Conservation (phyloP, 345 rosid species). For the Reutealis trisperma region DNA sequence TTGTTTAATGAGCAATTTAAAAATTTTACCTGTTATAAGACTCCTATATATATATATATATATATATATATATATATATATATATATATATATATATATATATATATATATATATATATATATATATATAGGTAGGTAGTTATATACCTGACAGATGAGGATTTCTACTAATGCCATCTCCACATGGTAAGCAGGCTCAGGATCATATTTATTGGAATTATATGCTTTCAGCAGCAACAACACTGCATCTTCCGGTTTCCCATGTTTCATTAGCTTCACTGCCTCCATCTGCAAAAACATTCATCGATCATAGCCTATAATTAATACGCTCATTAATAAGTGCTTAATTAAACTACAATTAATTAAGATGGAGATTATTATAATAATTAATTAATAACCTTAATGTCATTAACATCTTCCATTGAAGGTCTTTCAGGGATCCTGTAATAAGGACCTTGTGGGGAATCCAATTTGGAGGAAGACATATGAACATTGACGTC, state of each 20-base stretch:
- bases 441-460: slow-evolving; percentile 4
- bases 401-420: slow-evolving; percentile 41
- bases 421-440: slow-evolving; percentile 45
- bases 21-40: too few relatives aligned
- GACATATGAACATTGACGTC: slow-evolving; percentile 47
- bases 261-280: slow-evolving; percentile 43
- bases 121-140: too few relatives aligned
- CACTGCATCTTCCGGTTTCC: slow-evolving; percentile 53
- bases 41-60: too few relatives aligned
- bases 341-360: too few relatives aligned
- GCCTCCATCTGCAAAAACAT: slow-evolving; percentile 46
- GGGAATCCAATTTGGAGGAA: slow-evolving; percentile 35
- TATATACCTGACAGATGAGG: slow-evolving; percentile 52
- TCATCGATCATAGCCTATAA: too few relatives aligned
- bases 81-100: too few relatives aligned
- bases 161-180: slow-evolving; percentile 64
- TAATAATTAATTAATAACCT: slow-evolving; percentile 35
- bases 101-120: too few relatives aligned
- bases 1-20: too few relatives aligned
- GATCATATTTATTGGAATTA: slow-evolving; percentile 31
- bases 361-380: too few relatives aligned
- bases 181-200: slow-evolving; percentile 50
- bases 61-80: too few relatives aligned
- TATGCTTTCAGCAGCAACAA: slow-evolving; percentile 34
- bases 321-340: too few relatives aligned